Conservation (phyloP, 345 rosid species). For the Eucalyptus curtisii region DNA sequence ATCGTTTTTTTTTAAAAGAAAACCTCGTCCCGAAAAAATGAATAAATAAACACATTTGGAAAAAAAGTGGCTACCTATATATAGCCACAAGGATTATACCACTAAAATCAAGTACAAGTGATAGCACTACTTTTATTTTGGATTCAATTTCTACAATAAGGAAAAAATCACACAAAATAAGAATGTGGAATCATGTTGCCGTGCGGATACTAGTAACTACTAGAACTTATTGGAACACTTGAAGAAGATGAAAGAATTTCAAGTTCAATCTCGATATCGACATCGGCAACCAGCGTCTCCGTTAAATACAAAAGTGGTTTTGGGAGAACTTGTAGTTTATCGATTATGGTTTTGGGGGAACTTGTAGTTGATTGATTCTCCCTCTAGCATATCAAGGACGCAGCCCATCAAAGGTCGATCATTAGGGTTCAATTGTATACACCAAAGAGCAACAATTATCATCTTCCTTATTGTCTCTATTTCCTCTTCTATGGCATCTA, state of each 20-base stretch:
- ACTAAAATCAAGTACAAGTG: background rate
- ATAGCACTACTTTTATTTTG: background rate
- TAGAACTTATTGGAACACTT: background rate
- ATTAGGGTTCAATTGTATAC: background rate
- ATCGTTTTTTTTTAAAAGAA: background rate
- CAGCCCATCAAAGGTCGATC: accelerated
- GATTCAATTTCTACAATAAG: background rate
- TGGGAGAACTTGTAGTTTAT: background rate
- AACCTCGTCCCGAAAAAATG: background rate
- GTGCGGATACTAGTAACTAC: background rate
- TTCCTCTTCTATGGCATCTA: background rate
- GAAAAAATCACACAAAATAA: background rate
- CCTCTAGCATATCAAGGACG: background rate
- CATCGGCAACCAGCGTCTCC: accelerated
- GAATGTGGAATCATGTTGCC: accelerated
- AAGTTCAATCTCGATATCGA: background rate
- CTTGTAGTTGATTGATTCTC: background rate
- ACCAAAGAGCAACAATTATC: no score
- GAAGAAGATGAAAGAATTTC: background rate
- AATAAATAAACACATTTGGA: background rate
- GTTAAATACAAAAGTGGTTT: background rate
- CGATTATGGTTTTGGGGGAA: background rate
- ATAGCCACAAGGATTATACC: background rate
- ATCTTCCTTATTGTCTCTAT: background rate
- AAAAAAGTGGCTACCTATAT: background rate